phyloP scores from a whole-genome alignment of 2,329 filamentous ascomycete species.

The Penicillium occitanis region DNA sequence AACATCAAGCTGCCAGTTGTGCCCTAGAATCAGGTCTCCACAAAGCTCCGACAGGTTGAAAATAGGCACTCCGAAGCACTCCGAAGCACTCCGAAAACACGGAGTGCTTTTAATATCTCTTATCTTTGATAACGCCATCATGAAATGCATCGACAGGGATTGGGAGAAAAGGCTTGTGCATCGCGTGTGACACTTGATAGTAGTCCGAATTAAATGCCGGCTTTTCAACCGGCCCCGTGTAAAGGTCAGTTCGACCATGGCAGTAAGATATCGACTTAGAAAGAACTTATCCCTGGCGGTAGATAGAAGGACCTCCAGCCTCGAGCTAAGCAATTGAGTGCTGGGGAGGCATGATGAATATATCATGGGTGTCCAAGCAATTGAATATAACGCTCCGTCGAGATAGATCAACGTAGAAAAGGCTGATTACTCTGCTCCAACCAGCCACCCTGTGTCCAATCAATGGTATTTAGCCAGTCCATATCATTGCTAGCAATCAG shows the following conservation, averaged over 20 bases:
- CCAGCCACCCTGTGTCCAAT: conserved; percentile 5
- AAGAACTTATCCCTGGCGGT: not conserved
- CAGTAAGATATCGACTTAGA: not conserved
- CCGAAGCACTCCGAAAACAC: not conserved
- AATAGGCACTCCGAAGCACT: not conserved
- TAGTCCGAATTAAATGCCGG: not conserved
- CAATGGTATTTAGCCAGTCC: conserved; percentile 4
- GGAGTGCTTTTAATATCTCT: not conserved
- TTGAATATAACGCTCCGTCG: not conserved
- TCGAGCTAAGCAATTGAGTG: not conserved
- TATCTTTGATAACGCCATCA: not conserved
- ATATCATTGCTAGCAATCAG: not conserved
- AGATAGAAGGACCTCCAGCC: too few species aligned
- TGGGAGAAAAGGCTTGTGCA: not conserved
- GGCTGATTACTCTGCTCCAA: not conserved
- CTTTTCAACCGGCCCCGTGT: not conserved
- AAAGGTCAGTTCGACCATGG: not conserved
- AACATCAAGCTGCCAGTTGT: not conserved
- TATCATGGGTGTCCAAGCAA: not conserved
- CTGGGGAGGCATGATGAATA: not conserved
- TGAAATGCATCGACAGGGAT: not conserved
- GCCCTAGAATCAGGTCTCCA: not conserved
- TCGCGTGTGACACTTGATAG: not conserved
- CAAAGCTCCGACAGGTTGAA: not conserved
- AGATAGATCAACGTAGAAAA: not conserved